Conservation (phyloP, 2,329 filamentous ascomycete genomes). For the Penicillium sp. region DNA sequence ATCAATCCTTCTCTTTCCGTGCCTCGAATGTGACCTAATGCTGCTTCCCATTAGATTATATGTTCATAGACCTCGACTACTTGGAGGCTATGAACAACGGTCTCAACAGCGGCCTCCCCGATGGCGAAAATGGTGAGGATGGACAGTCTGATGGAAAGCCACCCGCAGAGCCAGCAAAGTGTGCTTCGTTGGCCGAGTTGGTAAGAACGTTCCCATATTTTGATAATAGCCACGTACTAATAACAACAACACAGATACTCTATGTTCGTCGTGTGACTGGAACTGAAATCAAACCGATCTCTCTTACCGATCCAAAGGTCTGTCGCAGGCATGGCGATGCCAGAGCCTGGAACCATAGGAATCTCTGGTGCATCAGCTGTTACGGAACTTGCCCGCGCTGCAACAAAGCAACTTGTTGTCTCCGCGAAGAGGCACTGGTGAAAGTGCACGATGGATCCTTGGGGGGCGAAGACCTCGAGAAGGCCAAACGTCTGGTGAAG, state of each 20-base stretch:
- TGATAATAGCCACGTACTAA: background rate
- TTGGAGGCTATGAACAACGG: conserved; percentile 11
- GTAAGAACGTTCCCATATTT: conserved; percentile 7
- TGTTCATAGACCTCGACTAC: conserved; percentile 19
- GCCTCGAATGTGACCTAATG: background rate
- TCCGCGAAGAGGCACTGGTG: conserved; percentile 27
- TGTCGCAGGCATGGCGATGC: conserved; percentile 19
- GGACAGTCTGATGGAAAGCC: background rate
- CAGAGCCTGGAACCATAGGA: conserved; percentile 37
- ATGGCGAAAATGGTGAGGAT: background rate
- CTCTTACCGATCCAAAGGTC: conserved; percentile 1
- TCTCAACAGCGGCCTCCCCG: background rate
- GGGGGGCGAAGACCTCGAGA: conserved; percentile 20
- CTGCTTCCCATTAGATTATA: conserved; percentile 16
- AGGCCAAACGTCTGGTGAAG: conserved; percentile 24
- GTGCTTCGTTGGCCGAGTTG: conserved; percentile 16
- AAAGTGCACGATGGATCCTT: conserved; percentile 20
- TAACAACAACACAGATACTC: conserved; percentile 10
- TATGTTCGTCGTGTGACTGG: conserved; percentile 25
- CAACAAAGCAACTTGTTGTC: conserved; percentile 36
- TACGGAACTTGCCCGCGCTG: conserved; percentile 35
- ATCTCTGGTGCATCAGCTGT: conserved; percentile 39
- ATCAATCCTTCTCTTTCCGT: background rate
- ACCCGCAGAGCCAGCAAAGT: background rate
- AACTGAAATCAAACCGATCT: conserved; percentile 14